Evolutionary conservation across 176 grass and related monocot genomes (phyloP), one percentile per base, ranked within the genome.

Genomic region (Themeda triandra): DNA sequence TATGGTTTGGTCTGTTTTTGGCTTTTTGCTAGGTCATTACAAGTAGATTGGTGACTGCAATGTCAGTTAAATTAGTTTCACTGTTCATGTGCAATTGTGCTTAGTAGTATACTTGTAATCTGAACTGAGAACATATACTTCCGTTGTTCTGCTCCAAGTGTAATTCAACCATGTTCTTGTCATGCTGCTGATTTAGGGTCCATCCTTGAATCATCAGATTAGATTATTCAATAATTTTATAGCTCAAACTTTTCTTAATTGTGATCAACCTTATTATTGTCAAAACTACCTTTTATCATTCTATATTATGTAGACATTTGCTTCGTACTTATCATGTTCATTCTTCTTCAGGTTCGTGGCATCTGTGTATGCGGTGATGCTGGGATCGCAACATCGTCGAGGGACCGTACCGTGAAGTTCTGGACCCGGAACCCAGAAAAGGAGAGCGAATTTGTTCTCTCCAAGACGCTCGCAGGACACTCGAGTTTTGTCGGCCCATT

Each of bases 401-500:
- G 96, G 73, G 96, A 98, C 27, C 84, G 76, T 14, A 95, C 96
- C 0, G 87, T 98, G 39, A 92, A 39, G 59, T 89, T 98, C 60
- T 98, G 96, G 96, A 80, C 77, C 28, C 77, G 45, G 8, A 81
- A 89, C 73, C 83, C 88, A 7, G 87, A 94, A 58, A 87, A 79
- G 81, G 89, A 94, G 80, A 24, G 76, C 2, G 80, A 77, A 80
- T 98, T 87, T 53, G 54, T 91, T 70, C 89, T 92, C 36, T 94
- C 91, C 0, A 98, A 95, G 86, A 96, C 93, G 13, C 88, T 98
- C 8, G 81, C 78, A 6, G 96, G 96, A 21, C 96, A 98, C 74
- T 93, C 91, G 2, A 92, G 93, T 80, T 98, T 98, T 32, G 96
- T 98, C 5, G 93, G 96, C 6, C 93, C 96, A 21, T 74, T 98